These are phyloP conservation scores for Aspergillus ochraceus DNA, from an alignment of 2,329 filamentous ascomycete genomes.

Conservation along the genomic window DNA sequence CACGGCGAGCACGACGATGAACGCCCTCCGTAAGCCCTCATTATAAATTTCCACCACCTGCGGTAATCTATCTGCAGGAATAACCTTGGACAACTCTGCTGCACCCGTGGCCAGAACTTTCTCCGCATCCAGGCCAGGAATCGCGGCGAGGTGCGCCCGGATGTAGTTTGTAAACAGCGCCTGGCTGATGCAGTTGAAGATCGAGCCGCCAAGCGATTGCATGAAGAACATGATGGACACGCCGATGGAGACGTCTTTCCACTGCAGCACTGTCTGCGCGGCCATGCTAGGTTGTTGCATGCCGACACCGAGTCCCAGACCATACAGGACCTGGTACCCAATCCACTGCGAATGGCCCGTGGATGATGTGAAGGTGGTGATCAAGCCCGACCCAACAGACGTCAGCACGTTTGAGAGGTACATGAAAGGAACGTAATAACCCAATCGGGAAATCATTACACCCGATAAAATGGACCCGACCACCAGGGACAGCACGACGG, in stretches of 20 bases:
- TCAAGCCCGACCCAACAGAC: constrained; percentile 1
- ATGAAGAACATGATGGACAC: constrained; percentile 36
- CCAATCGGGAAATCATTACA: constrained; percentile 1
- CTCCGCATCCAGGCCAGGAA: constrained; percentile 8
- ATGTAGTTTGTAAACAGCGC: constrained; percentile 9
- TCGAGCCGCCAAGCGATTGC: constrained; percentile 36
- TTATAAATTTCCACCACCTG: constrained; percentile 19
- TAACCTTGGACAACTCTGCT: not conserved
- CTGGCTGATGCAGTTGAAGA: constrained; percentile 32
- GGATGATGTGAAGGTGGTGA: constrained; percentile 3
- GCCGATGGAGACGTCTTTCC: constrained; percentile 35
- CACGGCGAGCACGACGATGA: constrained; percentile 2
- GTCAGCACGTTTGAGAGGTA: not conserved
- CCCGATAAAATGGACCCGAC: not conserved
- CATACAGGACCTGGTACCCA: constrained; percentile 8
- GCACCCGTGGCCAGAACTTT: constrained; percentile 3
- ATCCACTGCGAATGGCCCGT: constrained; percentile 1
- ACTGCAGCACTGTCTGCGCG: constrained; percentile 20
- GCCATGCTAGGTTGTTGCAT: constrained; percentile 2
- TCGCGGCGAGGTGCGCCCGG: not conserved
- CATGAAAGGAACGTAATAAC: constrained; percentile 11
- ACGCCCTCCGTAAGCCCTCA: constrained; percentile 4
- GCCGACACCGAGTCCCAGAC: constrained; percentile 5
- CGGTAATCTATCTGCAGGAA: constrained; percentile 20
- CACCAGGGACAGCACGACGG: not conserved